phyloP scores from a whole-genome alignment of 2,329 filamentous ascomycete genomes.

The Hirsutella thompsonii region DNA sequence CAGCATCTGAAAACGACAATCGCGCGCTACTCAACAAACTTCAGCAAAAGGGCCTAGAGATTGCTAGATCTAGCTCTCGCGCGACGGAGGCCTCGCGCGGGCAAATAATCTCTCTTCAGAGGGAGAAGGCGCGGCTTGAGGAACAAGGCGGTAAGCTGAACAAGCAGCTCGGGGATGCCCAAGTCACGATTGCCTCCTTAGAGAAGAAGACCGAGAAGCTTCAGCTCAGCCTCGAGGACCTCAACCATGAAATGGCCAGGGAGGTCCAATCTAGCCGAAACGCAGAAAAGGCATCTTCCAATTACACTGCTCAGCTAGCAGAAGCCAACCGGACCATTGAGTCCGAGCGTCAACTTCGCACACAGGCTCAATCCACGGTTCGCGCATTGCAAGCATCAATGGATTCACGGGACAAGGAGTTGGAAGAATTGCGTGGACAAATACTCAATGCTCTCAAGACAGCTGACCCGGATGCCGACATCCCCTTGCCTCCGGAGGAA shows the following conservation, averaged over 20 bases:
- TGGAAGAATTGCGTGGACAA: slow-evolving; percentile 67
- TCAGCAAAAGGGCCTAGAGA: slow-evolving; percentile 93
- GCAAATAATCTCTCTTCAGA: slow-evolving; percentile 62
- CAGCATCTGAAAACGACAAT: slow-evolving; percentile 94
- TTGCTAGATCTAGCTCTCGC: slow-evolving; percentile 77
- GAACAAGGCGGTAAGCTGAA: slow-evolving; percentile 71
- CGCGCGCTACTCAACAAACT: slow-evolving; percentile 90
- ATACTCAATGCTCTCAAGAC: slow-evolving; percentile 74
- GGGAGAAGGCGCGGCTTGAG: slow-evolving; percentile 71
- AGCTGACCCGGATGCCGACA: slow-evolving; percentile 63
- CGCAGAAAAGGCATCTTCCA: slow-evolving; percentile 78
- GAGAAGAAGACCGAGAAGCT: slow-evolving; percentile 95
- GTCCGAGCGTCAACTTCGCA: slow-evolving; percentile 74
- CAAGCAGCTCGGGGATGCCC: slow-evolving; percentile 75
- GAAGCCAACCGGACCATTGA: slow-evolving; percentile 85
- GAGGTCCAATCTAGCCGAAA: slow-evolving; percentile 84
- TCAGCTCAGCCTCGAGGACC: slow-evolving; percentile 73
- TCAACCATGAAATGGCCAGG: slow-evolving; percentile 81
- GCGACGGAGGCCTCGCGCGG: slow-evolving; percentile 73
- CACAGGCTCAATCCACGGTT: slow-evolving; percentile 74
- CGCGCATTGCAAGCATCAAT: slow-evolving; percentile 68
- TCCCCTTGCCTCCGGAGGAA: slow-evolving; percentile 47
- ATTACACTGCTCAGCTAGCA: slow-evolving; percentile 67
- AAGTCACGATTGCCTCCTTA: slow-evolving; percentile 67
- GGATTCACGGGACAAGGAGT: slow-evolving; percentile 68